Evolutionary conservation across 352 stramenopile genomes (phyloP), one percentile per base, ranked within the genome.

Genomic region (Globisporangium irregulare): DNA sequence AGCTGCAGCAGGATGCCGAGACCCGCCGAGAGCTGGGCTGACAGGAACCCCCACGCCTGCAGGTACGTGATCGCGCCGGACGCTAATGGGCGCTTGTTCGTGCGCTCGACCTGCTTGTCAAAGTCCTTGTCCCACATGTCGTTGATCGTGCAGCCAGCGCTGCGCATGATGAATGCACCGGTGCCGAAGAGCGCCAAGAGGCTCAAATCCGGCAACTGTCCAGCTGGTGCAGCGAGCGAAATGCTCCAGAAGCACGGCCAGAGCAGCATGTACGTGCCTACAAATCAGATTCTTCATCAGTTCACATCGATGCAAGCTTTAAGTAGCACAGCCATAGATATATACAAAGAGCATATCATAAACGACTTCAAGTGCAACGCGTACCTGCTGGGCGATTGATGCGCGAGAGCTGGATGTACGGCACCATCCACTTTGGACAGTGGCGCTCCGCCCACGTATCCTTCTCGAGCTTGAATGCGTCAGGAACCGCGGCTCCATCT

Each of bases 71-170:
- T 68, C 38, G 87, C 80, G 4, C 96, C 96, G 0, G 89, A 87
- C 4, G 97, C 97, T 18, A 99, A 78, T 6, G 98, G 98, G 14
- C 98, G 86, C 72, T 90, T 79, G 68, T 97, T 98, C 1, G 97
- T 99, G 25, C 98, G 88, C 70, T 93, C 84, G 20, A 99, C 98
- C 50, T 96, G 74, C 67, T 89, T 91, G 84, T 99, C 98, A 79
- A 99, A 97, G 68, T 99, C 89, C 63, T 91, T 88, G 90, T 99
- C 98, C 97, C 97, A 99, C 85, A 99, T 98, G 79, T 99, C 98
- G 77, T 99, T 99, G 76, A 99, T 99, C 46, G 96, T 99, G 81
- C 98, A 99, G 4, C 98, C 98, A 22, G 92, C 92, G 71, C 96
- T 94, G 36, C 97, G 86, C 98, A 99, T 99, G 67, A 99, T 87